phyloP scores from a whole-genome alignment of 306 rosid genomes.

The Vicia sativa region DNA sequence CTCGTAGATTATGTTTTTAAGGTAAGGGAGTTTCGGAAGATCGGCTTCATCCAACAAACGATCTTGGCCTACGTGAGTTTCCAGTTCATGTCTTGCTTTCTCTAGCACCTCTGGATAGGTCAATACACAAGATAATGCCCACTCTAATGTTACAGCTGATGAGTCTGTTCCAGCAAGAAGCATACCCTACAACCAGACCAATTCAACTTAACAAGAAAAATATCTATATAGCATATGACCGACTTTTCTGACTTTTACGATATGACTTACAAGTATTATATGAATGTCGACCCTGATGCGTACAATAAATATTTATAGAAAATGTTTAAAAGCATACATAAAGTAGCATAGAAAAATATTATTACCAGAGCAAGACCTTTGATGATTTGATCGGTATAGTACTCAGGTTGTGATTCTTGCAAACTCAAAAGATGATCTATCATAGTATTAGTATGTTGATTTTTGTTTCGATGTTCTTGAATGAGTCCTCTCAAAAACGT shows the following conservation, averaged over 20 bases:
- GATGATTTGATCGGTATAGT: conserved; percentile 52
- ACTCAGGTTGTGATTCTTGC: conserved; percentile 42
- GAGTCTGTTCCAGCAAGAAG: conserved; percentile 52
- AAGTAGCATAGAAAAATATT: too few relatives aligned
- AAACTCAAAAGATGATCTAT: conserved; percentile 49
- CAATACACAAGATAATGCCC: conserved; percentile 34
- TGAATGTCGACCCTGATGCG: too few relatives aligned
- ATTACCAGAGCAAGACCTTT: conserved; percentile 41
- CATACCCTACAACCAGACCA: conserved; percentile 36
- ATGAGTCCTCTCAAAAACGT: conserved; percentile 43
- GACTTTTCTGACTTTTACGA: too few relatives aligned
- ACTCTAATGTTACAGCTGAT: conserved; percentile 54
- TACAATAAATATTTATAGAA: too few relatives aligned
- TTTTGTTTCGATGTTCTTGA: conserved; percentile 37
- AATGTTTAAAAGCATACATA: too few relatives aligned
- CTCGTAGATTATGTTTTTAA: conserved; percentile 49
- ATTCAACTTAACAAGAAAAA: too few relatives aligned
- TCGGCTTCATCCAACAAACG: conserved; percentile 45
- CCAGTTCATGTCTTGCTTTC: conserved; percentile 47
- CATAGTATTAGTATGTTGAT: neutral
- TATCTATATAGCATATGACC: too few relatives aligned
- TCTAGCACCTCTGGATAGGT: conserved; percentile 44
- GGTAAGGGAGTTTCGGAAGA: conserved; percentile 49
- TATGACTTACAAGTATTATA: too few relatives aligned
- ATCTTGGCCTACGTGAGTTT: conserved; percentile 43